These are phyloP conservation scores for Aspergillus nomiae DNA, from an alignment of 2,329 filamentous ascomycete genomes.

Conservation along the genomic window DNA sequence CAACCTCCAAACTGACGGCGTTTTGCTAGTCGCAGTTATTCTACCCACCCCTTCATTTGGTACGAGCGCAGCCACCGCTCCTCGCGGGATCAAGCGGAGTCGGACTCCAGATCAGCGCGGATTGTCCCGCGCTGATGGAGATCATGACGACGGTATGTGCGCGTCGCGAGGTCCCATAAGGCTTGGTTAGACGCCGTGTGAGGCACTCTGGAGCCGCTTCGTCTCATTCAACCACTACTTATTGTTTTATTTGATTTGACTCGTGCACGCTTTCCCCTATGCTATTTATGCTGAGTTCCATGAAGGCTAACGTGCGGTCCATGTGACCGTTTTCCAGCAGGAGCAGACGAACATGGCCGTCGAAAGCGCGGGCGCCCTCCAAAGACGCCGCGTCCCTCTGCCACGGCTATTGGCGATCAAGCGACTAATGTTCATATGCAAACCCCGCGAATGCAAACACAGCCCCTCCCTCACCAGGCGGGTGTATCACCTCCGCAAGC, in stretches of 20 bases:
- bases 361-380: conserved; percentile 54
- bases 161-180: conserved; percentile 33
- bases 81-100: conserved; percentile 77
- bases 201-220: conserved; percentile 18
- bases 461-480: conserved; percentile 34
- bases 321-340: conserved; percentile 8
- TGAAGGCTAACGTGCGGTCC: conserved; percentile 21
- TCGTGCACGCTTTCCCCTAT: conserved; percentile 1
- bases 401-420: conserved; percentile 36
- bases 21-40: conserved; percentile 36
- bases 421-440: conserved; percentile 35
- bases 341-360: conserved; percentile 44
- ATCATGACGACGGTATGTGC: conserved; percentile 75
- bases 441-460: conserved; percentile 45
- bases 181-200: conserved; percentile 11
- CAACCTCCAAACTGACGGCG: conserved; percentile 36
- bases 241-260: conserved; percentile 6
- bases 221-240: conserved; percentile 13
- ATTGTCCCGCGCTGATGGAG: conserved; percentile 57
- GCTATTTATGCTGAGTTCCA: neutral
- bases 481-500: conserved; percentile 58
- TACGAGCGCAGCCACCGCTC: conserved; percentile 48
- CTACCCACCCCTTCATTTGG: conserved; percentile 40
- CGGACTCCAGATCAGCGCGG: conserved; percentile 71
- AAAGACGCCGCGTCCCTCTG: conserved; percentile 47